Evolutionary conservation across 2,329 filamentous ascomycete genomes (phyloP), one percentile per base, ranked within the genome.

Genomic region (Colletotrichum cordylinicola): DNA sequence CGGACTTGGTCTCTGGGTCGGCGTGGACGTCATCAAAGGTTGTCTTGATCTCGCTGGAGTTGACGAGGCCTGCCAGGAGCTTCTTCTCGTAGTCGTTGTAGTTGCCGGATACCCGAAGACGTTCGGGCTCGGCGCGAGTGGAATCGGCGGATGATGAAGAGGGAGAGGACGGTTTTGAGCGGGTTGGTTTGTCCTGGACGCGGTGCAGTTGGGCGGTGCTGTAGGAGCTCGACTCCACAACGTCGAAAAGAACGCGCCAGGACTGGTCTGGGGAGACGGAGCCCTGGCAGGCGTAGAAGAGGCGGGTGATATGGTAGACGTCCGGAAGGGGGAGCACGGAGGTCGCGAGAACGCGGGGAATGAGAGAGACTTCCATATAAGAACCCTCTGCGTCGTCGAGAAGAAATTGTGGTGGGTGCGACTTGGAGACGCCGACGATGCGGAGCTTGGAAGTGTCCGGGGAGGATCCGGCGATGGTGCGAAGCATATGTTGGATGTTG

Each of bases 11-110:
- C 76, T 96, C 95, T 1, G 89, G 85, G 0, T 96, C 93, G 2
- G 94, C 95, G 80, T 98, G 95, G 24, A 99, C 94, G 82, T 98
- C 94, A 29, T 91, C 89, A 82, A 98, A 99, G 0, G 95, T 98
- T 0, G 95, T 98, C 77, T 93, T 93, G 78, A 99, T 95, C 80
- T 94, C 94, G 62, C 93, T 89, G 8, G 95, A 92, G 81, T 98
- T 92, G 43, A 98, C 92, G 4, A 98, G 93, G 12, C 96, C 96
- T 5, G 91, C 90, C 61, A 98, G 87, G 9, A 99, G 89, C 79
- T 93, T 94, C 83, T 95, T 95, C 84, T 98, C 97, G 78, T 98
- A 93, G 67, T 93, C 89, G 72, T 94, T 96, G 79, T 91, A 92
- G 56, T 88, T 92, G 29, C 77, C 77, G 8, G 72, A 70, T 8